Conservation (phyloP, 2,329 filamentous ascomycete species). For the Fusarium sp. region DNA sequence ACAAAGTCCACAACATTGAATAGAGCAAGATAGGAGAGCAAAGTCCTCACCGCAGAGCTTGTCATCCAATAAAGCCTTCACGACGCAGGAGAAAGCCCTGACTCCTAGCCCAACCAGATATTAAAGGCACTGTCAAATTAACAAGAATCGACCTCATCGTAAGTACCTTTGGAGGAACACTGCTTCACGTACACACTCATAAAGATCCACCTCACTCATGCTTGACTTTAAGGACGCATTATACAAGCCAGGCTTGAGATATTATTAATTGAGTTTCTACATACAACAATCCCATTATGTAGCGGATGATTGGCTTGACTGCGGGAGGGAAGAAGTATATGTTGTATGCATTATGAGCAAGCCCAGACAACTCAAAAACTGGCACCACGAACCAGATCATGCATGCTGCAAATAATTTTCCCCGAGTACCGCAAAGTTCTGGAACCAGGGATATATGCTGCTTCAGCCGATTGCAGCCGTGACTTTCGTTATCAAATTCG, state of each 20-base stretch:
- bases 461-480: conserved; percentile 31
- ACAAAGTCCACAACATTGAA: not conserved
- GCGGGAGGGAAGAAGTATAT: conserved; percentile 9
- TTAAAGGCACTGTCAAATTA: not conserved
- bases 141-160: not conserved
- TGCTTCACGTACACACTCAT: not conserved
- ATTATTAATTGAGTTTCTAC: conserved; percentile 37
- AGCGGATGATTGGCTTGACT: not conserved
- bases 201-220: no score
- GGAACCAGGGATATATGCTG: conserved; percentile 16
- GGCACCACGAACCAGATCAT: not conserved
- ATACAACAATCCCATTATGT: conserved; percentile 1
- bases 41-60: not conserved
- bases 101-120: not conserved
- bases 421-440: not conserved
- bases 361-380: conserved; percentile 9
- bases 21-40: not conserved
- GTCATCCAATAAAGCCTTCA: not conserved
- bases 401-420: not conserved
- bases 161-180: not conserved
- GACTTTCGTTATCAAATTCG: conserved; percentile 35
- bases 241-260: conserved; percentile 8
- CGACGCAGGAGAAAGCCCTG: not conserved
- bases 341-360: not conserved
- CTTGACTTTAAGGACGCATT: not conserved